A percentile compares a stretch with the other conserved stretches of the same genome.
Conservation (phyloP, 2,329 filamentous ascomycete species). For the Fusarium lyarnte region DNA sequence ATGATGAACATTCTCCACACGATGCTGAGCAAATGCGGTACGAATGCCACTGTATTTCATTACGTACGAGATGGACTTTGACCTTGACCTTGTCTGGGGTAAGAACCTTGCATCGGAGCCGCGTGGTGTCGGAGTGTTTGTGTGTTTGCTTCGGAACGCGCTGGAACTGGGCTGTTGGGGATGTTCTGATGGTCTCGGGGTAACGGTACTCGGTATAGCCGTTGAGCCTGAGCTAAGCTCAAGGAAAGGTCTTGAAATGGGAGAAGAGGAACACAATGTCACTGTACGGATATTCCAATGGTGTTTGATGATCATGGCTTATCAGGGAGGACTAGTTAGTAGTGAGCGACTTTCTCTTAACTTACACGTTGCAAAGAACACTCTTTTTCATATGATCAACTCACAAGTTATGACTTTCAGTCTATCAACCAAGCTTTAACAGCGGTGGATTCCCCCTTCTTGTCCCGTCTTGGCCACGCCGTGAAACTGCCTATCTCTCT, state of each 20-base stretch:
- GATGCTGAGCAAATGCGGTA: conserved; percentile 20
- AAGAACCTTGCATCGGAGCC: conserved; percentile 19
- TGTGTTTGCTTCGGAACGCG: conserved; percentile 4
- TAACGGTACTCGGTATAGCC: not conserved
- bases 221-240: not conserved
- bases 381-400: not conserved
- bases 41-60: conserved; percentile 10
- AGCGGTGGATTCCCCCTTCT: conserved; percentile 10
- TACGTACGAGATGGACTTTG: conserved; percentile 11
- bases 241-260: not conserved
- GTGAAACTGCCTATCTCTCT: conserved; percentile 34
- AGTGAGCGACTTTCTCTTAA: not conserved
- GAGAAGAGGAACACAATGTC: not conserved
- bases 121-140: not conserved
- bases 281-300: conserved; percentile 10
- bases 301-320: not conserved
- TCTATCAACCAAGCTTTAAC: not conserved
- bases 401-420: not conserved
- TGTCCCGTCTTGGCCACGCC: conserved; percentile 15
- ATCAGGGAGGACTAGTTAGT: conserved; percentile 3
- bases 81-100: conserved; percentile 14
- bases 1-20: conserved; percentile 15
- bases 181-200: not conserved
- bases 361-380: not conserved
- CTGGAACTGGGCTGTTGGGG: not conserved